Base-by-base conservation (phyloP, 176 grass and related monocot genomes). In the Raddia distichophylla region DNA sequence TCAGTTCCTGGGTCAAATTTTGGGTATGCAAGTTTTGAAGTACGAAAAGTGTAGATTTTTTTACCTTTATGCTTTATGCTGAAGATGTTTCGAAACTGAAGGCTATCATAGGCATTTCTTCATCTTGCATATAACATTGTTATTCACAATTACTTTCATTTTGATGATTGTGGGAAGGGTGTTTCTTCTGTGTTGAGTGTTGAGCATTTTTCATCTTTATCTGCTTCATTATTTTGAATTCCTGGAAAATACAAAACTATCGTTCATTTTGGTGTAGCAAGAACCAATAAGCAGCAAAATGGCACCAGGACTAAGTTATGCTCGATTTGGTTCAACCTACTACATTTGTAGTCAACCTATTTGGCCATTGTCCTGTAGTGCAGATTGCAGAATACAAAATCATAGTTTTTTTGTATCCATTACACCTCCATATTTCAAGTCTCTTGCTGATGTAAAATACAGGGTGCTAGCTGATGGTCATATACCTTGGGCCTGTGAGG, bases 381-480 rank as follows among this genome's bases (percentile, higher is more conserved):
- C 44, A 56, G 35, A 67, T 68, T 55, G 6, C 35, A 80, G 37
- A 16, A 10, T 67, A 44, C 3, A 18, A 68, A 5, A 17, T 48
- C 10, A 18, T n/a, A 16, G 7, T 16, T 43, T 67, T 12, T 44
- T 22, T 12, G 14, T 42, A 76, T 45, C 14, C 49, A 70, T 61
- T 76, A 71, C 43, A 55, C 71, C 18, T 50, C 13, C 48, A 57
- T 45, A 17, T 52, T 9, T 43, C 32, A 49, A 61, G 74, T 76
- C 27, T 74, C 45, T 74, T 80, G 61, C 78, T 67, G 27, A 65
- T 62, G 2, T 67, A 79, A 78, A 82, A 86, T 86, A 33, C 71
- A 99, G 97, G 69, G 93, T 99, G 64, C 79, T 99, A 74, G 97
- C 97, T 6, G 97, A 99, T 90, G 93, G 93, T 37, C 97, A 95